These are phyloP conservation scores for Leptographium wingfieldii DNA, from an alignment of 2,329 filamentous ascomycete genomes.

Conservation along the genomic window DNA sequence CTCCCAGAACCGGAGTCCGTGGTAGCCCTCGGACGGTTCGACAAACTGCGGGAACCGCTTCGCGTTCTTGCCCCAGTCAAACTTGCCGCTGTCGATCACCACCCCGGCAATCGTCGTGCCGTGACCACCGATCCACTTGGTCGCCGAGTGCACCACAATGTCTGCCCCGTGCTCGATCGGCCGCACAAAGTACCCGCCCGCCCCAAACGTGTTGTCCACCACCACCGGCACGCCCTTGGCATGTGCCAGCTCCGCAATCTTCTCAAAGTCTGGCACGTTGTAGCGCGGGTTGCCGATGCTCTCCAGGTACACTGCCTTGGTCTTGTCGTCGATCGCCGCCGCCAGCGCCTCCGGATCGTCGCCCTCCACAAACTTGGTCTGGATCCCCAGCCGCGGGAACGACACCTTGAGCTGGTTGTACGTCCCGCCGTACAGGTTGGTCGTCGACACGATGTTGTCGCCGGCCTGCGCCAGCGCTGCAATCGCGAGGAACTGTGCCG, in stretches of 20 bases:
- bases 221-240: constrained; percentile 53
- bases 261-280: constrained; percentile 84
- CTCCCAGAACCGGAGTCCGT: constrained; percentile 89
- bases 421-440: constrained; percentile 86
- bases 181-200: constrained; percentile 75
- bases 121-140: constrained; percentile 95
- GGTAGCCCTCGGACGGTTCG: constrained; percentile 79
- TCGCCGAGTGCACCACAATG: constrained; percentile 87
- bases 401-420: constrained; percentile 97
- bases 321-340: constrained; percentile 78
- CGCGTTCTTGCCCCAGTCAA: constrained; percentile 80
- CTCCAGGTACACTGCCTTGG: constrained; percentile 86
- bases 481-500: constrained; percentile 86
- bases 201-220: constrained; percentile 91
- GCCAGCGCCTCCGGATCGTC: constrained; percentile 70
- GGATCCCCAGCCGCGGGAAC: constrained; percentile 74
- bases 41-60: constrained; percentile 86
- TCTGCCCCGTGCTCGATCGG: constrained; percentile 87
- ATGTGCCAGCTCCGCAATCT: constrained; percentile 68
- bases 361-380: constrained; percentile 75
- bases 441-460: constrained; percentile 87
- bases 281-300: constrained; percentile 89
- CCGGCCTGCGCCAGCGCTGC: constrained; percentile 72
- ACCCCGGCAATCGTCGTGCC: constrained; percentile 84
- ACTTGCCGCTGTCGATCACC: constrained; percentile 79